phyloP scores from a whole-genome alignment of 177 flowering plant species.

The Vitis hybrid region DNA sequence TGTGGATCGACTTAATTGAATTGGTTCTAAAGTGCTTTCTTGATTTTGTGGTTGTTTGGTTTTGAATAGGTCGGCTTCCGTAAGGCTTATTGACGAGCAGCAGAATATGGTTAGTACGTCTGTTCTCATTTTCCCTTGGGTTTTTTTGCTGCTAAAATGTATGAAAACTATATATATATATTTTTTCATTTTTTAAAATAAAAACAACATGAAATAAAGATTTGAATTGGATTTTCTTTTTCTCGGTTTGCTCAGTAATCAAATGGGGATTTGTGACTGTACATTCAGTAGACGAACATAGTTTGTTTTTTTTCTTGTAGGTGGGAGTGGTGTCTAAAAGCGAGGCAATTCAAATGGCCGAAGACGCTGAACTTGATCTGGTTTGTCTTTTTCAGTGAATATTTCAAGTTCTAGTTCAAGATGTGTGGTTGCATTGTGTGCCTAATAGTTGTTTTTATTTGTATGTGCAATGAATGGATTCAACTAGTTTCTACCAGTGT shows the following conservation, averaged over 20 bases:
- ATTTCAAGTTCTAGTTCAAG: not conserved
- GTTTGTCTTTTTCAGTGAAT: conserved; percentile 31
- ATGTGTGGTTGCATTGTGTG: not conserved
- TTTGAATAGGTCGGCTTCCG: conserved; percentile 64
- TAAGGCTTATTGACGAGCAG: conserved; percentile 81
- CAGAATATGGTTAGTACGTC: conserved; percentile 72
- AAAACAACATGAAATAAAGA: not conserved
- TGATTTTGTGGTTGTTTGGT: conserved; percentile 21
- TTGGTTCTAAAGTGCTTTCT: not conserved
- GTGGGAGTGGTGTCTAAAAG: conserved; percentile 70
- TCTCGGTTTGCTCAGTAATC: not conserved
- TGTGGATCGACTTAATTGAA: conserved; percentile 5
- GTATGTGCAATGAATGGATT: not conserved
- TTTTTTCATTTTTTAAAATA: not conserved
- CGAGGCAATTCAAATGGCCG: conserved; percentile 77
- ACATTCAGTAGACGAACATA: not conserved
- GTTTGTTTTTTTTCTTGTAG: conserved; percentile 34
- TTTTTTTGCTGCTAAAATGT: not conserved
- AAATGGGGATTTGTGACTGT: too few relatives aligned
- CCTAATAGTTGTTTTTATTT: not conserved
- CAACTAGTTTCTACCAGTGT: too few relatives aligned
- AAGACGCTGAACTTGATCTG: conserved; percentile 83
- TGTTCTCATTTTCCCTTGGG: not conserved
- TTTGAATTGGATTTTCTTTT: not conserved
- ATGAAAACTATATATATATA: not conserved